Evolutionary conservation across 2,329 filamentous ascomycete genomes (phyloP), one percentile per base, ranked within the genome.

Genomic region (Kalaharituber pfeilii): DNA sequence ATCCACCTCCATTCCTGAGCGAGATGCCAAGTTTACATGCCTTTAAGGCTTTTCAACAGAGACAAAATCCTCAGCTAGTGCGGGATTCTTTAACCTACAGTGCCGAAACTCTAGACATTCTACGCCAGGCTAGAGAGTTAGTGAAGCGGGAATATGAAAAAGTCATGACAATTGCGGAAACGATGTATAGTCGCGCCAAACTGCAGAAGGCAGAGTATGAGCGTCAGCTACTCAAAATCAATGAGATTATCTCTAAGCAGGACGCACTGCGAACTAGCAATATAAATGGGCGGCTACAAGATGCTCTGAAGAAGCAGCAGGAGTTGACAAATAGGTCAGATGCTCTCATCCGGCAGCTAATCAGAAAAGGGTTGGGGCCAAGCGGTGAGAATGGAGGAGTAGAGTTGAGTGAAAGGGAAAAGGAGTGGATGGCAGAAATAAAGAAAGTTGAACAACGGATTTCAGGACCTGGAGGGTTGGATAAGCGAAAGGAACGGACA

Each of bases 281-380:
- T 13, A 50, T 62, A 5, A 36, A 29, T 2, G 52, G 52, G 9
- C 50, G 60, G n/a, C 22, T 62, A 1, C 55, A 52, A 51, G 49
- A 26, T 8, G 56, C 55, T 39, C 49, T 60, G 2, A 55, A 52
- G 29, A 52, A 39, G 18, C 60, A 62, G 52, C 53, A 62, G 20
- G 57, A 60, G 51, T 45, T 62, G 44, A 55, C 57, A 45, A n/a
- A 33, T 7, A 55, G 59, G 13, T 57, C 56, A 7, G 60, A 62
- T 49, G 55, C 52, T 18, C 51, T 55, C 18, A 33, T 62, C 26
- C 56, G 52, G 49, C 25, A 47, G 9, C 27, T 62, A 7, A 57
- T 62, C 28, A 45, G 57, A 7, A 20, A 24, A 20, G 42, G 42
- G 4, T 22, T 18, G 13, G 42, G 42, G 18, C 11, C 11, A 6